These are phyloP conservation scores for Didymella arachidicola DNA, from an alignment of 2,329 filamentous ascomycete species.

Conservation along the genomic window DNA sequence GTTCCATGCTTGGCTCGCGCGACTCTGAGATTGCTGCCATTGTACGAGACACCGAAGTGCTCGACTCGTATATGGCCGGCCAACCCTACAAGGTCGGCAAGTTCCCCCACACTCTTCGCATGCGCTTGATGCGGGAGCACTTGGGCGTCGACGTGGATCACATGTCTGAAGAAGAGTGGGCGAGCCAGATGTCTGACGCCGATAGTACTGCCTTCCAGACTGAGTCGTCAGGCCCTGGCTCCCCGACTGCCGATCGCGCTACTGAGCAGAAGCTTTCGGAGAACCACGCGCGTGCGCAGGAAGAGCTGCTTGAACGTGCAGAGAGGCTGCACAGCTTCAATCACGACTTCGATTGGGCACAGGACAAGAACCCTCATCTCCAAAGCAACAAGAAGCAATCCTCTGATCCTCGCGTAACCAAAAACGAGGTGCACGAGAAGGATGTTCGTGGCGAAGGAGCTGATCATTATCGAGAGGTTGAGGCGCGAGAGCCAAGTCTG, in stretches of 20 bases:
- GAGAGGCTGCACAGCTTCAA: conserved; percentile 74
- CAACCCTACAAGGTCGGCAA: conserved; percentile 87
- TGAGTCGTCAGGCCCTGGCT: conserved; percentile 46
- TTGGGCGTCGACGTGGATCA: conserved; percentile 94
- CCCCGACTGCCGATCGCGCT: conserved; percentile 43
- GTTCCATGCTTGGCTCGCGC: conserved; percentile 89
- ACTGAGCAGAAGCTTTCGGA: conserved; percentile 52
- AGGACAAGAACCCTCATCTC: conserved; percentile 65
- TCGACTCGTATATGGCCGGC: conserved; percentile 90
- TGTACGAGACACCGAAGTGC: conserved; percentile 90
- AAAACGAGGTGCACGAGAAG: conserved; percentile 69
- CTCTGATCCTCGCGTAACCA: conserved; percentile 65
- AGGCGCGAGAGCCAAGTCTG: conserved; percentile 62
- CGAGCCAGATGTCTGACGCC: conserved; percentile 56
- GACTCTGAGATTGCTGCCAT: conserved; percentile 93
- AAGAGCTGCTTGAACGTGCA: conserved; percentile 64
- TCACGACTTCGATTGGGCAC: conserved; percentile 72
- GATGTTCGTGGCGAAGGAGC: conserved; percentile 81
- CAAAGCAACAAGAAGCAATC: conserved; percentile 63
- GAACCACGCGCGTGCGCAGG: conserved; percentile 56
- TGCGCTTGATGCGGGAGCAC: conserved; percentile 96
- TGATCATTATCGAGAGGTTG: conserved; percentile 71
- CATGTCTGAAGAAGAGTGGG: conserved; percentile 58
- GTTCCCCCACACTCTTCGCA: conserved; percentile 90
- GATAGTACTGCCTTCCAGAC: conserved; percentile 71